Base-by-base conservation (phyloP, 169 alveolate genomes). In the Cyclospora cayetanensis region DNA sequence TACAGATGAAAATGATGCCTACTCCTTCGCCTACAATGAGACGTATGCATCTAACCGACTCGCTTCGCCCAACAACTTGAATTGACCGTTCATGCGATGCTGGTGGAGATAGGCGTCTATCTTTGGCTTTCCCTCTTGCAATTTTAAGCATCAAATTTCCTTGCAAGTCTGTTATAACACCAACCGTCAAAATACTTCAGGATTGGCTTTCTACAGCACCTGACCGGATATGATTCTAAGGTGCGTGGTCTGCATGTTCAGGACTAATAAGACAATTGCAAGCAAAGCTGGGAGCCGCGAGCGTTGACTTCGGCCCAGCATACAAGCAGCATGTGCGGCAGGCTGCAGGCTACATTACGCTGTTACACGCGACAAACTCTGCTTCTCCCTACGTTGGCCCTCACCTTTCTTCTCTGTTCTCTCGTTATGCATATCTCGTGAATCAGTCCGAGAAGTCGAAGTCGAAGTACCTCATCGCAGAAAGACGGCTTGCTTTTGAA, bases 1-100 rank as follows among this genome's bases (percentile, higher is more conserved):
- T 55, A 34, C 90, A 80, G 25, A 80, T 80, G 74, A 80, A 80
- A 80, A 80, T 80, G 70, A 52, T 80, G 74, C 90, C 90, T 20
- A 53, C 90, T n/a, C 90, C 90, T 37, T 80, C 90, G 25, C 90
- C 90, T 20, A 34, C 90, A 5, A 35, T 80, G 90, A 53, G 3
- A 53, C 50, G 90, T 80, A 41, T 34, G 31, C 76, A 18, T n/a
- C n/a, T n/a, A n/a, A n/a, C 20, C 18, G 18, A 60, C 74, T n/a
- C n/a, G n/a, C n/a, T n/a, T n/a, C n/a, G n/a, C n/a, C n/a, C n/a
- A n/a, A n/a, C n/a, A n/a, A n/a, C n/a, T n/a, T n/a, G n/a, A n/a
- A n/a, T n/a, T n/a, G n/a, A n/a, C n/a, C n/a, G n/a, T n/a, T n/a
- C n/a, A n/a, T n/a, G n/a, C n/a, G n/a, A n/a, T n/a, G n/a, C n/a